These are phyloP conservation scores for Plasmodium coatneyi DNA, from an alignment of 169 alveolate genomes.

Conservation along the genomic window DNA sequence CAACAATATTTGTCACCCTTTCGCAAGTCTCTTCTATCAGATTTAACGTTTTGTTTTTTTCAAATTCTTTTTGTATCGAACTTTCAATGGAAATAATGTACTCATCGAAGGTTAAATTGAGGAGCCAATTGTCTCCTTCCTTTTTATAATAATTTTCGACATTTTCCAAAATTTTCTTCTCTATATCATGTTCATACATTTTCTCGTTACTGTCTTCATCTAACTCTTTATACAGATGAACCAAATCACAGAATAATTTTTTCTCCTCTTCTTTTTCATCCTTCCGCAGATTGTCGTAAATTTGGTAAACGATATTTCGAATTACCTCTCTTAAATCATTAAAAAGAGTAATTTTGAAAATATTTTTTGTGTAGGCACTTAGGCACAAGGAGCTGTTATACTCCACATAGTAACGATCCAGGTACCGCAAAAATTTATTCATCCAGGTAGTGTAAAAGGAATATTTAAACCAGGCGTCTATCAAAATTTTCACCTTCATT, in stretches of 20 bases:
- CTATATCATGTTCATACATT: conserved; percentile 72
- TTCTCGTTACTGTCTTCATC: conserved; percentile 67
- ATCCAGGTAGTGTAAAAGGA: conserved; percentile 79
- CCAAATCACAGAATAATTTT: conserved; percentile 58
- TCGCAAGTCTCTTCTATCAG: conserved; percentile 66
- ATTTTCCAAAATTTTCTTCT: conserved; percentile 57
- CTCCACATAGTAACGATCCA: conserved; percentile 77
- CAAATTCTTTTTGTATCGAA: conserved; percentile 57
- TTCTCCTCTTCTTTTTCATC: conserved; percentile 36
- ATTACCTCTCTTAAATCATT: conserved; percentile 47
- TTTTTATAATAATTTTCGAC: conserved; percentile 58
- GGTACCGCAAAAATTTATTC: conserved; percentile 79
- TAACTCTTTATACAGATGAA: conserved; percentile 50
- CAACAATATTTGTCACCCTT: conserved; percentile 58
- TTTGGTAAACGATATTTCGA: conserved; percentile 35
- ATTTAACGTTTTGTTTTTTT: conserved; percentile 43
- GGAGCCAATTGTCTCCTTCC: conserved; percentile 69
- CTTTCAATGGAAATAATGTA: conserved; percentile 76
- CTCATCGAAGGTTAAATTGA: conserved; percentile 52
- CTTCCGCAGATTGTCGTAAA: conserved; percentile 32
- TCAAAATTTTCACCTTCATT: conserved; percentile 37
- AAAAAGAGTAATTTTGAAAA: conserved; percentile 57
- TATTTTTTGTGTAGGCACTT: conserved; percentile 69
- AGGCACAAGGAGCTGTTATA: conserved; percentile 67
- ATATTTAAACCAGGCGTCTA: conserved; percentile 78